Percentiles rank a stretch among this genome's conserved stretches.
Conservation (phyloP, 2,329 filamentous ascomycete species). For the Ceratocystis papillata region DNA sequence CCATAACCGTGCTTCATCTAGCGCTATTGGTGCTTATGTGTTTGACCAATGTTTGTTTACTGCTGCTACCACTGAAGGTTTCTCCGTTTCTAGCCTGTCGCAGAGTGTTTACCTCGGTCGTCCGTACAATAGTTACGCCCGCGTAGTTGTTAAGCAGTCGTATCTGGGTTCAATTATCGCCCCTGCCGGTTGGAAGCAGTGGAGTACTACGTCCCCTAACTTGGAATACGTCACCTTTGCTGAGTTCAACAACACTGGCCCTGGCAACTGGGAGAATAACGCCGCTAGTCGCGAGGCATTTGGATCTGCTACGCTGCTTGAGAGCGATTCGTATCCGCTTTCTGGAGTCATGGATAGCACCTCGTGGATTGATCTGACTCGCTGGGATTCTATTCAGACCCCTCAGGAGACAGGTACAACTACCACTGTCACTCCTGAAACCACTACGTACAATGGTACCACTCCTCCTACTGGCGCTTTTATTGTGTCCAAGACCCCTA, state of each 20-base stretch:
- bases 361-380: slow-evolving; percentile 28
- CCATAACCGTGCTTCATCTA: slow-evolving; percentile 33
- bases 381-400: slow-evolving; percentile 27
- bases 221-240: slow-evolving; percentile 45
- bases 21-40: slow-evolving; percentile 32
- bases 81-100: slow-evolving; percentile 7
- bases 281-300: slow-evolving; percentile 26
- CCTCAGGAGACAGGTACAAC: slow-evolving; percentile 19
- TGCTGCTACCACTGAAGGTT: slow-evolving; percentile 26
- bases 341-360: slow-evolving; percentile 27
- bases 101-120: slow-evolving; percentile 36
- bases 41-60: slow-evolving; percentile 31
- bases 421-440: slow-evolving; percentile 14
- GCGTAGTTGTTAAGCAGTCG: slow-evolving; percentile 41
- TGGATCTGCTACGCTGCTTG: slow-evolving; percentile 27
- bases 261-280: slow-evolving; percentile 47
- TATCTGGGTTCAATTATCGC: slow-evolving; percentile 47
- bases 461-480: slow-evolving; percentile 30
- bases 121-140: slow-evolving; percentile 39
- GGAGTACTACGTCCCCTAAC: slow-evolving; percentile 39
- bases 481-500: slow-evolving; percentile 28
- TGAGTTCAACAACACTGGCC: slow-evolving; percentile 50
- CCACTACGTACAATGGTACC: slow-evolving; percentile 28
- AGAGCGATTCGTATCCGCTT: slow-evolving; percentile 27
- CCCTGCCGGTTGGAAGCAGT: slow-evolving; percentile 46